Base-by-base conservation (phyloP, 208 protist genomes). In the Willaertia magna region DNA sequence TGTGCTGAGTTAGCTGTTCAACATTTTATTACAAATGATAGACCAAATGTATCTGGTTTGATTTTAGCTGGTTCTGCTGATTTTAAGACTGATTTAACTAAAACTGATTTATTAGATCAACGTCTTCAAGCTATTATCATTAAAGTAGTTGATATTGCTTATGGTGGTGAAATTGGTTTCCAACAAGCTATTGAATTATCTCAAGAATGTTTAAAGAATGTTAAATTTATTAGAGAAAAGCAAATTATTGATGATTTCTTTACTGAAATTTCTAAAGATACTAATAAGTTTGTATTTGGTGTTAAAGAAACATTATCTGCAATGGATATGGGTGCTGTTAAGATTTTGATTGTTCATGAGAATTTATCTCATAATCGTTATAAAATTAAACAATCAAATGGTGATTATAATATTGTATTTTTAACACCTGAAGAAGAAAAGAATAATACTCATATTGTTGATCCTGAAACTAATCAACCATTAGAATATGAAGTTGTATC, bases 141-240 rank as follows among this genome's bases (percentile, higher is more conserved):
- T 7, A 98, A 98, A 89, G 93, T 99, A 74, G 96, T 99, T 12
- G 98, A 99, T 92, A 93, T 99, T 43, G 97, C 95, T 20, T 99
- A 99, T 92, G 98, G 98, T 49, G 98, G 98, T 83, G 98, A 99
- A 85, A 98, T 99, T 79, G 99, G 99, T 46, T 98, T 99, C 88
- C 99, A 99, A 90, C 98, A 99, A 92, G 98, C 99, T 34, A 99
- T 99, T 85, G 97, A 99, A 87, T 93, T 99, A 30, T 93, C 96
- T 22, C 89, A 93, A 0, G 98, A 99, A 59, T 88, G 91, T 34
- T 90, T 99, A 11, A 89, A 91, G 11, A 96, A 98, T 78, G 98
- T 99, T 47, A 99, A 99, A 91, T 98, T 99, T 67, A 93, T 99
- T 78, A 93, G 99, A 91, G 99, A 99, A 93, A 99, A 99, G 93